Percentiles rank a stretch among this genome's conserved stretches.
These are phyloP conservation scores for Pichia pseudocactophila DNA, from an alignment of 805 yeast species.

Conservation along the genomic window DNA sequence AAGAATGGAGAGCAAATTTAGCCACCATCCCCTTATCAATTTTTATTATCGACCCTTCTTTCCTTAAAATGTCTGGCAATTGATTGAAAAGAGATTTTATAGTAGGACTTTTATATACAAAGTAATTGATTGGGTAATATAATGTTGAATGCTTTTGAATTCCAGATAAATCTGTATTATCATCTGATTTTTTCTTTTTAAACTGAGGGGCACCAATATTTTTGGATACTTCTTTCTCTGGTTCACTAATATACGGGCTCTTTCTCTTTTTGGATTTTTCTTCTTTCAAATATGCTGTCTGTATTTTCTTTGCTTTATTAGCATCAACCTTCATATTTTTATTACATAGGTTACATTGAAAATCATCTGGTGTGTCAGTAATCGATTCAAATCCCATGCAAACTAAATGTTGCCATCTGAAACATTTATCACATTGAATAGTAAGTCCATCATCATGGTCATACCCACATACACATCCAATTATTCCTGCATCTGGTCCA, in stretches of 20 bases:
- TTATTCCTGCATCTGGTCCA: conserved; percentile 74
- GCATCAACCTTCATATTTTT: conserved; percentile 34
- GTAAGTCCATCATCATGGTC: conserved; percentile 91
- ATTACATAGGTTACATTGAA: conserved; percentile 72
- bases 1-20: conserved; percentile 5
- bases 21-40: conserved; percentile 22
- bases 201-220: conserved; percentile 12
- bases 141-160: conserved; percentile 43
- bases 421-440: conserved; percentile 88
- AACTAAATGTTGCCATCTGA: conserved; percentile 91
- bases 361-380: conserved; percentile 75
- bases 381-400: conserved; percentile 72
- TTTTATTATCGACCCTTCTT: conserved; percentile 18
- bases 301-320: conserved; percentile 25
- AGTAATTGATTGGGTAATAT: conserved; percentile 38
- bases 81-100: conserved; percentile 23
- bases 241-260: conserved; percentile 13
- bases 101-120: conserved; percentile 35
- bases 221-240: neutral
- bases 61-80: conserved; percentile 19
- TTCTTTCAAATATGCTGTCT: conserved; percentile 24
- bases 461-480: conserved; percentile 82
- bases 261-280: conserved; percentile 26
- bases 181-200: conserved; percentile 25
- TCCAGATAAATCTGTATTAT: conserved; percentile 33